Base-by-base conservation (phyloP, 306 rosid species). In the Luffa aegyptiaca region DNA sequence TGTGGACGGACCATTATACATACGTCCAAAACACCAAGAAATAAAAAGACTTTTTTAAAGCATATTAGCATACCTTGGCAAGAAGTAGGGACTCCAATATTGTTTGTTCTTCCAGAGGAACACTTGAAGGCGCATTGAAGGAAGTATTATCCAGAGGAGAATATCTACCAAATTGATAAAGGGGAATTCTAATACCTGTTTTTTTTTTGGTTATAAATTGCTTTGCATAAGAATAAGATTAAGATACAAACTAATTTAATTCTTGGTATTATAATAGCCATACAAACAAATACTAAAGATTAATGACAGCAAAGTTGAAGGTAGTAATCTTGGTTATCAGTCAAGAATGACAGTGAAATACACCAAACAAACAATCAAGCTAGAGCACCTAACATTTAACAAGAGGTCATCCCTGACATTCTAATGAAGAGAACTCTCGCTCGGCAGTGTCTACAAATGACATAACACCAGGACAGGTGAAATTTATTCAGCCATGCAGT, bases 11-110 rank as follows among this genome's bases (percentile, higher is more conserved):
- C 21, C 63, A 75, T 26, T 20, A 12, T 57, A 26, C 48, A 44
- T 13, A 75, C 21, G 6, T 42, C 10, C 14, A 18, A 48, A 68
- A 49, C 80, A 17, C 37, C 1, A 55, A 20, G 8, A 57, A 8
- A 14, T 56, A 52, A 41, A 76, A 75, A 7, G 70, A 26, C 58
- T 57, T 66, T 17, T 69, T 37, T 26, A 61, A 26, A 42, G 18
- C 13, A 51, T 13, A 13, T 1, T 51, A 12, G 75, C 44, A 16
- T 55, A 85, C 85, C 81, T 82, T 81, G 6, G 88, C 80, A 20
- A 85, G 86, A 82, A 85, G 83, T 68, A 85, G 70, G 18, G 86
- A 70, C 56, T 85, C 86, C 68, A 85, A 52, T 8, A 80, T 56
- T 51, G 66, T 76, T 37, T 82, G 77, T 53, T 83, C 86, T 45